phyloP scores from a whole-genome alignment of 345 rosid species.

The Lagerstroemia speciosa region DNA sequence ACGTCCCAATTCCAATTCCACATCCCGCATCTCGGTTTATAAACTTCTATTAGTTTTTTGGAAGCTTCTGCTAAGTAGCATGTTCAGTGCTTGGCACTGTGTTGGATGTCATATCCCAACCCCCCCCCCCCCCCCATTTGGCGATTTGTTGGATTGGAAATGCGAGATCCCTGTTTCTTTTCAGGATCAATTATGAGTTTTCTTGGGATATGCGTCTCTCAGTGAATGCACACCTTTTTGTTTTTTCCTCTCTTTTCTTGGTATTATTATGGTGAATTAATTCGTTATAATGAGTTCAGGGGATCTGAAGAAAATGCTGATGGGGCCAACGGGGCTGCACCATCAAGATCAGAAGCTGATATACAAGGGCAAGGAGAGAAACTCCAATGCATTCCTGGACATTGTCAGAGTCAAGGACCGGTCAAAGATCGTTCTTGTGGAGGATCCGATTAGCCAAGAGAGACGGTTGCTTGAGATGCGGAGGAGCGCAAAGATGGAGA shows the following conservation, averaged over 20 bases:
- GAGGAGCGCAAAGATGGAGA: conserved; percentile 75
- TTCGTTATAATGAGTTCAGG: conserved; percentile 29
- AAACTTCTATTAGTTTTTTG: too few species aligned
- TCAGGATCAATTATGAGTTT: too few species aligned
- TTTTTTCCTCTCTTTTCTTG: background rate
- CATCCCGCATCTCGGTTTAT: too few species aligned
- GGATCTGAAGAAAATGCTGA: conserved; percentile 90
- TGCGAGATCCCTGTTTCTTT: background rate
- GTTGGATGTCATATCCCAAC: background rate
- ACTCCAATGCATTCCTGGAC: conserved; percentile 85
- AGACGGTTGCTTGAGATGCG: conserved; percentile 73
- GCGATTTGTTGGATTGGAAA: background rate
- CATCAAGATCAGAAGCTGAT: conserved; percentile 88
- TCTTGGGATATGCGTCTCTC: background rate
- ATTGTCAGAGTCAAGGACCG: conserved; percentile 79
- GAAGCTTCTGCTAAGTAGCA: too few species aligned
- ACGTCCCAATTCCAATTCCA: background rate
- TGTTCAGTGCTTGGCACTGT: too few species aligned
- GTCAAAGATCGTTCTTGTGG: conserved; percentile 75
- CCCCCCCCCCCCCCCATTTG: too few species aligned
- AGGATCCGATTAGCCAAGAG: conserved; percentile 90
- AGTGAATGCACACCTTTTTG: background rate
- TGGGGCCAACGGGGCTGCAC: conserved; percentile 82
- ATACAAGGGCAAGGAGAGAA: conserved; percentile 91
- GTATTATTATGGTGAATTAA: background rate